Percentiles rank a stretch among this genome's conserved stretches.
Evolutionary conservation across 768 basidiomycete genomes (phyloP).

Genomic region (Rhodosporidiobolus sp.): DNA sequence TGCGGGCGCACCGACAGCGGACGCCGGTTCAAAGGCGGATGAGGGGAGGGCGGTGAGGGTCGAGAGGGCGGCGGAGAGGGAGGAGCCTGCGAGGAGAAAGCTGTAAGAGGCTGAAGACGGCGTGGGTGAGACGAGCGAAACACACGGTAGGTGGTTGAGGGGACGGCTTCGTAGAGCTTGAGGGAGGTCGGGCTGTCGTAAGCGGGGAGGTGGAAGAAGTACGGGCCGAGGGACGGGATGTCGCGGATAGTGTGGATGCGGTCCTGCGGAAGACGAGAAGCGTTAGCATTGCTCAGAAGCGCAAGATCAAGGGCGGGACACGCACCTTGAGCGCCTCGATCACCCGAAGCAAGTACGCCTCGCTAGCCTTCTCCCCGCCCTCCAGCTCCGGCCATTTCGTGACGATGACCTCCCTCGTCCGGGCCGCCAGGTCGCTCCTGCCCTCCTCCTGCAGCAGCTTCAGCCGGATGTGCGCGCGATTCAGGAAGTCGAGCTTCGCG

Average conservation of each 20-base stretch:
- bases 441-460: constrained; percentile 49
- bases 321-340: constrained; percentile 62
- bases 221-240: constrained; percentile 65
- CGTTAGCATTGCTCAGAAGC: constrained; percentile 7
- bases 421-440: constrained; percentile 8
- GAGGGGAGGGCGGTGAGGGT: constrained; percentile 26
- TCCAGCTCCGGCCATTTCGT: constrained; percentile 47
- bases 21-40: background rate
- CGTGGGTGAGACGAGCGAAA: background rate
- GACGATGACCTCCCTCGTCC: background rate
- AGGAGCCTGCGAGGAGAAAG: background rate
- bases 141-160: constrained; percentile 18
- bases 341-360: constrained; percentile 61
- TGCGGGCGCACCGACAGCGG: background rate
- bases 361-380: constrained; percentile 23
- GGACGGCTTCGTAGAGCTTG: constrained; percentile 53
- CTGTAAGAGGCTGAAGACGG: background rate
- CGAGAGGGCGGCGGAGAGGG: constrained; percentile 51
- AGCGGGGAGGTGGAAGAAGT: constrained; percentile 73
- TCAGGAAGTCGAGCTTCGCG: constrained; percentile 76
- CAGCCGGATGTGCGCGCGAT: constrained; percentile 75
- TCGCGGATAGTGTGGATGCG: constrained; percentile 70
- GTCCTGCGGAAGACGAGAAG: constrained; percentile 53
- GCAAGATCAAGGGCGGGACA: background rate
- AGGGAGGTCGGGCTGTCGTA: constrained; percentile 58